phyloP scores from a whole-genome alignment of 352 stramenopile genomes.

The Phytophthora syringae region DNA sequence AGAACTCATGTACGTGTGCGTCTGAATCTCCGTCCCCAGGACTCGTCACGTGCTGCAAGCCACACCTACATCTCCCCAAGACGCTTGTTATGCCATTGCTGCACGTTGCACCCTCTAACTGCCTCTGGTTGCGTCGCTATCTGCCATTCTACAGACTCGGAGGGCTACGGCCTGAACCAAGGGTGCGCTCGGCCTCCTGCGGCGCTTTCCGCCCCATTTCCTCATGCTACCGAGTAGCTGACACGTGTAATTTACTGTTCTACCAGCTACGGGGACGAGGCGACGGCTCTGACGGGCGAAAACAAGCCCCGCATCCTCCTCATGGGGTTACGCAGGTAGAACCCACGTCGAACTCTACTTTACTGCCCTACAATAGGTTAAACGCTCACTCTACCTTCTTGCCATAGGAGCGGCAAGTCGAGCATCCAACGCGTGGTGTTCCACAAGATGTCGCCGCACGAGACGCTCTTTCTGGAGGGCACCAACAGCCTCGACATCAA shows the following conservation, averaged over 20 bases:
- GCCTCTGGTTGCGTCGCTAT: slow-evolving; percentile 8
- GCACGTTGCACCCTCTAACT: slow-evolving; percentile 14
- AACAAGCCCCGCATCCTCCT: slow-evolving; percentile 96
- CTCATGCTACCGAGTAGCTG: neutral
- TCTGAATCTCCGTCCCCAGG: neutral
- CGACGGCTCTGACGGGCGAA: slow-evolving; percentile 78
- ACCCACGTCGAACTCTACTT: neutral
- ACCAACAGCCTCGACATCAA: slow-evolving; percentile 93
- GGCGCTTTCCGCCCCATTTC: neutral
- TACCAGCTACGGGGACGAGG: slow-evolving; percentile 76
- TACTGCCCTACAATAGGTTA: neutral
- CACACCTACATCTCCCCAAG: neutral
- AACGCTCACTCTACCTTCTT: neutral
- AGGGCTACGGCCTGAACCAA: slow-evolving; percentile 47
- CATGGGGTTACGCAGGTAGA: slow-evolving; percentile 94
- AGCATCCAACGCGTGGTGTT: slow-evolving; percentile 98
- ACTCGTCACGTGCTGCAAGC: neutral
- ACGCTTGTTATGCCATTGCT: neutral
- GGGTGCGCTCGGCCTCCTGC: too few relatives aligned
- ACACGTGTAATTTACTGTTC: slow-evolving; percentile 3
- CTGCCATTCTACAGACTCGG: slow-evolving; percentile 33
- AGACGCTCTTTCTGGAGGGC: slow-evolving; percentile 96
- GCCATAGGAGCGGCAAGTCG: slow-evolving; percentile 81
- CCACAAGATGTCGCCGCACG: slow-evolving; percentile 99
- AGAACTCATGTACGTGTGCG: slow-evolving; percentile 75